Conservation (phyloP, 2,329 filamentous ascomycete genomes). For the Sordariomycetes sp. region DNA sequence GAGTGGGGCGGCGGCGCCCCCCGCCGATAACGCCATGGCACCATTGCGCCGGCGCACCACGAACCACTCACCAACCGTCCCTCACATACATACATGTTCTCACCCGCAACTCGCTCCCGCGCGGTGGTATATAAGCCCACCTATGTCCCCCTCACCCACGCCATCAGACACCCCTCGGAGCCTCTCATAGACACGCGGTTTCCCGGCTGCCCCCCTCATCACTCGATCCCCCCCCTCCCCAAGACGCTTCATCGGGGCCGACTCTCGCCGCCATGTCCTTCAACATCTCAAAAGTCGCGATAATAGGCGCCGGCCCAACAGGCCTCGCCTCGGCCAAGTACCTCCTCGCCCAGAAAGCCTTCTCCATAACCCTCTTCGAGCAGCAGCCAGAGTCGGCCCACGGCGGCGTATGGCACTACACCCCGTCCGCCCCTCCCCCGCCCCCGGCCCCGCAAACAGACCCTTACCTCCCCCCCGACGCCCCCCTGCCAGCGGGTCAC, state of each 20-base stretch:
- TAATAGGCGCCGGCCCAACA: slow-evolving; percentile 73
- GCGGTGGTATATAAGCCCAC: not conserved
- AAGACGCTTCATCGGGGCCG: too few species aligned
- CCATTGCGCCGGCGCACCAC: not conserved
- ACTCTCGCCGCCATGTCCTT: slow-evolving; percentile 19
- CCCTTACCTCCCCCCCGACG: slow-evolving; percentile 47
- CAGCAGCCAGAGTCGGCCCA: slow-evolving; percentile 49
- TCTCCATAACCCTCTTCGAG: slow-evolving; percentile 69
- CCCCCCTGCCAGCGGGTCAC: slow-evolving; percentile 36
- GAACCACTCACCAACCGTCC: not conserved
- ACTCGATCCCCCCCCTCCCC: not conserved
- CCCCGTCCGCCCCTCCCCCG: slow-evolving; percentile 29
- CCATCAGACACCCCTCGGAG: not conserved
- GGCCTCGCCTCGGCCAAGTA: slow-evolving; percentile 75
- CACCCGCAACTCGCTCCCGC: too few species aligned
- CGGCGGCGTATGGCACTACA: slow-evolving; percentile 83
- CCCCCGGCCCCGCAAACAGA: slow-evolving; percentile 56
- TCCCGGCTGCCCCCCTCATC: not conserved
- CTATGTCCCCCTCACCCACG: not conserved
- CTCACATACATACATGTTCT: not conserved
- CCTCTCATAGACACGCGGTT: not conserved
- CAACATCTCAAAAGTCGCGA: slow-evolving; percentile 48
- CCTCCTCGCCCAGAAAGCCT: slow-evolving; percentile 53
- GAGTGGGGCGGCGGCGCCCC: not conserved
- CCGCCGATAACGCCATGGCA: not conserved